phyloP scores from a whole-genome alignment of 306 rosid species.

The Dryas octopetala region DNA sequence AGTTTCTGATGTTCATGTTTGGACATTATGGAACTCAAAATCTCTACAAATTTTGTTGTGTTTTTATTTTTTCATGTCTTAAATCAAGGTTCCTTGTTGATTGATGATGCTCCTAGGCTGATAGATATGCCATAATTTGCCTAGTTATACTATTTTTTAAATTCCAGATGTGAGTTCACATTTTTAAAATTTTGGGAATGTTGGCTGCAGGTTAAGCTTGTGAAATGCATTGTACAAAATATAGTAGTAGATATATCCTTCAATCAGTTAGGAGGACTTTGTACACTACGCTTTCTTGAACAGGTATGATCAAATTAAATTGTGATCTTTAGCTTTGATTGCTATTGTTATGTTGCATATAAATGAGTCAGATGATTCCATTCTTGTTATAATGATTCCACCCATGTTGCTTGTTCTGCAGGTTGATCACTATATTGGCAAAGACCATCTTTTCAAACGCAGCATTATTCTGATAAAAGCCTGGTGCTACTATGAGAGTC shows the following conservation, averaged over 20 bases:
- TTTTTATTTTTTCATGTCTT: too few species aligned
- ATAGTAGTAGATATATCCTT: slow-evolving; percentile 84
- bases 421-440: slow-evolving; percentile 74
- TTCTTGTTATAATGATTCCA: background rate
- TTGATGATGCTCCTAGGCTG: background rate
- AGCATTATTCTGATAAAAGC: slow-evolving; percentile 80
- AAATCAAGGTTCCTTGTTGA: background rate
- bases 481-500: slow-evolving; percentile 96
- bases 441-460: slow-evolving; percentile 82
- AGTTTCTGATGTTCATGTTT: too few species aligned
- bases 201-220: slow-evolving; percentile 83
- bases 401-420: slow-evolving; percentile 26
- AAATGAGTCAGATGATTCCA: background rate
- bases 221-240: slow-evolving; percentile 82
- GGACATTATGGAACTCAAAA: too few species aligned
- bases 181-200: slow-evolving; percentile 12
- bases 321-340: slow-evolving; percentile 7
- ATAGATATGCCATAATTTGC: background rate
- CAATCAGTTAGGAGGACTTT: slow-evolving; percentile 93
- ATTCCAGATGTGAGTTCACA: background rate
- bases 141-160: background rate
- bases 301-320: slow-evolving; percentile 48
- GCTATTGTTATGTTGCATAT: background rate
- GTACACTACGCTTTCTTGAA: slow-evolving; percentile 85
- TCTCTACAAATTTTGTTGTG: too few species aligned